Evolutionary conservation across 177 flowering plant species (phyloP), one percentile per base, ranked within the genome.

Genomic region (Tripterygium wilfordii): DNA sequence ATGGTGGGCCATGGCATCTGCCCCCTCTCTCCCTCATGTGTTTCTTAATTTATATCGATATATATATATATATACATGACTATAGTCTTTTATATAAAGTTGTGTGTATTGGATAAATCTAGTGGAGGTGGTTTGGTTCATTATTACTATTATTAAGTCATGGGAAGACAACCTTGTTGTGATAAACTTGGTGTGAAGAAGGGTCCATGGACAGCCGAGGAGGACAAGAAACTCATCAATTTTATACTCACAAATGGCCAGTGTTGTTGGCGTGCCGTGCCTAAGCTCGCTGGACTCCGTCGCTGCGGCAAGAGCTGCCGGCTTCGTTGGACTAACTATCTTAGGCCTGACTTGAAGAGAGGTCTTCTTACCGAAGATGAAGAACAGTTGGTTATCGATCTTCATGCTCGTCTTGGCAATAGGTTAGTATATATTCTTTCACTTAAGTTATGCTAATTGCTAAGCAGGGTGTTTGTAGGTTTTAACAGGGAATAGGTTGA

Each of bases 131-230:
- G 45, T 24, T 54, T 27, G 45, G 40, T 61, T 56, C 56, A 60
- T 60, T 62, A 22, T 38, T 40, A 47, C 58, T 25, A 9, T 42
- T 19, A 15, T 16, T 56, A 24, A n/a, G 14, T 16, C 20, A 89
- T 89, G 97, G 97, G 95, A 0, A 78, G 97, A 53, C 95, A 89
- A 57, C 97, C 97, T 51, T 89, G 97, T 41, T 89, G 97, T 54
- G 97, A 89, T 70, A 89, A 89, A 42, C 75, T 83, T 10, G 90
- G 95, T 19, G 91, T 89, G 58, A 89, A 89, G 83, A 89, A 86
- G 54, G 97, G 97, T 22, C 97, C 97, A 10, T 89, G 97, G 97
- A 89, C 95, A 1, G 85, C 88, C 2, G 97, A 89, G 72, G 97
- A 89, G 51, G 97, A 89, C 63, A 89, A 85, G 83, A 85, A 85